phyloP scores from a whole-genome alignment of 306 rosid species.

The Lathyrus oleraceus region DNA sequence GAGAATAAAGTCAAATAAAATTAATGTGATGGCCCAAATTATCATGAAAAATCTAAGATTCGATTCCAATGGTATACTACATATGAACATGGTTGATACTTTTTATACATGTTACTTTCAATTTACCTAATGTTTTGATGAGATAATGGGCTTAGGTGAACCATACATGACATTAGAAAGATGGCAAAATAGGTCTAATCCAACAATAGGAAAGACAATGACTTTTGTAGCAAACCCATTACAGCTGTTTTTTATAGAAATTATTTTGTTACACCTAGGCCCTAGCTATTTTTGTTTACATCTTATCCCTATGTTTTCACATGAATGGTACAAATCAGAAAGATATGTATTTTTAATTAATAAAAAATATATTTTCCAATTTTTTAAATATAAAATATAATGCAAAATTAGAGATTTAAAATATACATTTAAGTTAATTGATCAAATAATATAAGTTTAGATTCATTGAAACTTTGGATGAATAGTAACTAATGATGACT shows the following conservation, averaged over 20 bases:
- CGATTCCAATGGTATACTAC: slow-evolving; percentile 30
- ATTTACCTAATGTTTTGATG: slow-evolving; percentile 49
- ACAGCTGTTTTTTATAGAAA: background rate
- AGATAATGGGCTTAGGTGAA: slow-evolving; percentile 49
- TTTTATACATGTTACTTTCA: slow-evolving; percentile 38
- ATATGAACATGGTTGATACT: background rate
- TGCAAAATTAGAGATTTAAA: too few relatives aligned
- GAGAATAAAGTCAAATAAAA: slow-evolving; percentile 25
- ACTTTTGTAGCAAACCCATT: slow-evolving; percentile 7
- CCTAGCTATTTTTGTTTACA: background rate
- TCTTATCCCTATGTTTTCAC: background rate
- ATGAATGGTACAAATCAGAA: background rate
- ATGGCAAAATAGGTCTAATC: slow-evolving; percentile 32
- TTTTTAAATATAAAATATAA: too few relatives aligned
- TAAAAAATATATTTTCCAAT: too few relatives aligned
- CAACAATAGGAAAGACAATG: slow-evolving; percentile 16
- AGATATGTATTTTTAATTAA: background rate
- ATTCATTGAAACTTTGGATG: background rate
- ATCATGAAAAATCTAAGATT: slow-evolving; percentile 51
- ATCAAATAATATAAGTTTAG: too few relatives aligned
- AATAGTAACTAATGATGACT: background rate
- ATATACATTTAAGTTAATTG: too few relatives aligned
- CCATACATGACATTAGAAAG: slow-evolving; percentile 38
- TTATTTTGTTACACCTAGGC: background rate
- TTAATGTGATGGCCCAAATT: slow-evolving; percentile 34